A percentile compares a stretch with the other conserved stretches of the same genome.
Evolutionary conservation across 2,329 filamentous ascomycete genomes (phyloP).

Genomic region (Beauveria medogensis): DNA sequence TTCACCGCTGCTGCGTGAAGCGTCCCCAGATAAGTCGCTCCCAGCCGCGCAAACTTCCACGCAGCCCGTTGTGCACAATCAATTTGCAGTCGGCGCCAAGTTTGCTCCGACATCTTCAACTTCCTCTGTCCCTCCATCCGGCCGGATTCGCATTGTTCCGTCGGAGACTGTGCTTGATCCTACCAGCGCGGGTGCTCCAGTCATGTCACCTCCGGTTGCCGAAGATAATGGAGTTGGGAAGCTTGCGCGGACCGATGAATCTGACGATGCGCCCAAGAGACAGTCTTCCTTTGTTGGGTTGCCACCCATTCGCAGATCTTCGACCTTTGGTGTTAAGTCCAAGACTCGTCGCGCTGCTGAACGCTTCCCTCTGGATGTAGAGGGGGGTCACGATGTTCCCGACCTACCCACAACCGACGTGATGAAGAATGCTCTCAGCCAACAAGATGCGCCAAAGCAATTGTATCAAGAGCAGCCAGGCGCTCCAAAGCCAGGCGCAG

Average conservation of each 20-base stretch:
- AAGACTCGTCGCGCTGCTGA: conserved; percentile 27
- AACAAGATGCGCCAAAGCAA: background rate
- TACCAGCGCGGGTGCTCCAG: background rate
- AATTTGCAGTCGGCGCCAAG: background rate
- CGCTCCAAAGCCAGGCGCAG: background rate
- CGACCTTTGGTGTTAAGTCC: conserved; percentile 41
- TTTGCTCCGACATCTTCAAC: background rate
- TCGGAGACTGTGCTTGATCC: conserved; percentile 7
- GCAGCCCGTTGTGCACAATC: background rate
- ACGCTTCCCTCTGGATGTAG: conserved; percentile 25
- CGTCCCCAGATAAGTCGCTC: background rate
- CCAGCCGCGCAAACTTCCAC: background rate
- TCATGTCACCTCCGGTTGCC: background rate
- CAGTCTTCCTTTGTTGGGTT: conserved; percentile 47
- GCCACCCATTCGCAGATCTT: conserved; percentile 50
- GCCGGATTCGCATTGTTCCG: conserved; percentile 19
- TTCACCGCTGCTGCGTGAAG: conserved; percentile 24
- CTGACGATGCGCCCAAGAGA: conserved; percentile 28
- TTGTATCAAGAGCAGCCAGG: background rate
- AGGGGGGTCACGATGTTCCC: conserved; percentile 14
- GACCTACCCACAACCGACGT: background rate
- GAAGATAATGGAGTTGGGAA: conserved; percentile 6
- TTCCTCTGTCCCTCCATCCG: background rate
- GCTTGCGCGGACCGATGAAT: conserved; percentile 12
- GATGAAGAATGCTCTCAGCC: background rate